Evolutionary conservation across 371 early-diverging fungal genomes (phyloP).

Genomic region (Mucor saturninus): DNA sequence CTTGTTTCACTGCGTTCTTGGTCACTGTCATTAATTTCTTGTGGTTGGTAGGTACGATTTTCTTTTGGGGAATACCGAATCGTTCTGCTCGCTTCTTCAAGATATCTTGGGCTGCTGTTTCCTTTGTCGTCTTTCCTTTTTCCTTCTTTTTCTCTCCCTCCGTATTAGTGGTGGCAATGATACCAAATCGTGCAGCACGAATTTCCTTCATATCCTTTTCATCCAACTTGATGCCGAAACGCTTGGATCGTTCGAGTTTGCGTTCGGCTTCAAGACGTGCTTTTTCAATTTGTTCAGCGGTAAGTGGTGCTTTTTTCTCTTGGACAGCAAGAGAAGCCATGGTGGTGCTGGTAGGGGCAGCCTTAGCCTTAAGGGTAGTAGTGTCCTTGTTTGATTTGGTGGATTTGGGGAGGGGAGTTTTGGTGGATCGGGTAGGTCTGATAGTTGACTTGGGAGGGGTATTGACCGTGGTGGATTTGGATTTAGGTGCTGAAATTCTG

Average conservation of each 20-base stretch:
- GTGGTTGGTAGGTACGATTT: not conserved
- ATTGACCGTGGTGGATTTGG: not conserved
- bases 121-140: not conserved
- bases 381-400: no score
- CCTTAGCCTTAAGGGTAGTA: no score
- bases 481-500: not conserved
- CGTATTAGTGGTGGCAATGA: not conserved
- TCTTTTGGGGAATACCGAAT: constrained; percentile 26
- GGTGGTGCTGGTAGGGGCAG: no score
- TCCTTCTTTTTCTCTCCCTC: not conserved
- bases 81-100: constrained; percentile 59
- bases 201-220: constrained; percentile 47
- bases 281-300: constrained; percentile 18
- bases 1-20: not conserved
- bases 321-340: no score
- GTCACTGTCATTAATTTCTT: not conserved
- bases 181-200: constrained; percentile 48
- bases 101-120: constrained; percentile 24
- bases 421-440: no score
- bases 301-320: no score
- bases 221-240: constrained; percentile 54
- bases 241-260: constrained; percentile 53
- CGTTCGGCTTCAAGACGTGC: constrained; percentile 20
- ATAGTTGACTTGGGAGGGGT: not conserved
- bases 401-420: no score